Evolutionary conservation across 306 rosid genomes (phyloP).

Genomic region (Astragalus glycyphyllos): DNA sequence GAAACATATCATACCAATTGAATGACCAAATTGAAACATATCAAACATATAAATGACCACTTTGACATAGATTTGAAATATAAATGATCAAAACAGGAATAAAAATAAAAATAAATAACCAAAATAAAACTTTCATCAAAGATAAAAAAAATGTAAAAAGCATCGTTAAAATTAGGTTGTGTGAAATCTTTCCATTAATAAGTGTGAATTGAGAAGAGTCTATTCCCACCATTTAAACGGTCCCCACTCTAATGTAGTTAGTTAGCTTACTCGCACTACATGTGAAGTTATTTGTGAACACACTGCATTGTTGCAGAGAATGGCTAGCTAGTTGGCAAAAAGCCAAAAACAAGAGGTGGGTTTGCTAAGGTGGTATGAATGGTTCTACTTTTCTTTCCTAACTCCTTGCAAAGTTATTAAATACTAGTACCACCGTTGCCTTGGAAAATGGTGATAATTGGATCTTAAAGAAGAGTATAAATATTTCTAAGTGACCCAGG

Average conservation of each 20-base stretch:
- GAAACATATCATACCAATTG: too few species aligned
- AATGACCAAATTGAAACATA: too few species aligned
- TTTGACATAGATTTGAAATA: too few species aligned
- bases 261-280: not conserved
- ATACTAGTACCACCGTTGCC: not conserved
- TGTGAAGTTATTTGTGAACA: slow-evolving; percentile 7
- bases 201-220: too few species aligned
- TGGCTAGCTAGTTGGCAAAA: slow-evolving; percentile 12
- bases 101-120: too few species aligned
- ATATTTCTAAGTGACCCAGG: not conserved
- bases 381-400: not conserved
- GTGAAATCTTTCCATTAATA: too few species aligned
- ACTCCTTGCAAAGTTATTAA: not conserved
- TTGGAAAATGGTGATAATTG: not conserved
- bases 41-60: too few species aligned
- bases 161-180: too few species aligned
- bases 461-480: not conserved
- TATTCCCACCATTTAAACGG: not conserved
- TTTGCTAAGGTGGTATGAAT: not conserved
- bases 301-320: not conserved
- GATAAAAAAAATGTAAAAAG: too few species aligned
- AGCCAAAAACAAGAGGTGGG: not conserved
- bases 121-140: too few species aligned
- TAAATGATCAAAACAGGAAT: too few species aligned
- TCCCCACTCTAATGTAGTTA: slow-evolving; percentile 1